Evolutionary conservation across 1,139 yeast genomes (phyloP), one percentile per base, ranked within the genome.

Genomic region (Scheffersomyces illinoinensis): DNA sequence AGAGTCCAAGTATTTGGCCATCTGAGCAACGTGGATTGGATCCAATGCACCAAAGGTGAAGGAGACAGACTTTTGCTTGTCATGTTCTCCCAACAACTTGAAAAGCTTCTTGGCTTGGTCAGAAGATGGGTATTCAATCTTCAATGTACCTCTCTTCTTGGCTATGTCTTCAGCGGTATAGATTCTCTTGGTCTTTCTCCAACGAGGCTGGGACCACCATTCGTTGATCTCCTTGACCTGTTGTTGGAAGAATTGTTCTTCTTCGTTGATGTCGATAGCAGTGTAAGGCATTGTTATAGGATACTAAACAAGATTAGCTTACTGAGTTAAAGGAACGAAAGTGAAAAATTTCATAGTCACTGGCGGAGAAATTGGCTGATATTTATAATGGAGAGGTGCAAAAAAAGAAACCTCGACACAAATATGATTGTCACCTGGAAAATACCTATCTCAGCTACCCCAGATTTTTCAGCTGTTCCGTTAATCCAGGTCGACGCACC

Each of bases 41-140:
- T 93, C 99, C 69, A 93, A 84, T 43, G 98, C 98, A 72, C 99
- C 99, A 72, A 92, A 93, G 52, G 98, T 95, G 82, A 88, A 89
- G 23, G 97, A 90, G 55, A 86, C 91, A 56, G 97, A 86, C 73
- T 86, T 87, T 68, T 88, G 81, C 66, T 82, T 79, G 76, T 85
- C 91, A 73, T 92, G 98, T 72, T 90, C 87, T 64, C 80, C 79
- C 66, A 93, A 82, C 56, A 91, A 76, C 62, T 79, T 77, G 81
- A 73, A 93, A 69, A 93, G 85, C 78, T 93, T 93, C 74, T 90
- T 89, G 59, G 98, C 90, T 84, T 90, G 95, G 57, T 78, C 73
- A 59, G 88, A 84, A n/a, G 97, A 90, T 57, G 96, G 93, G 75
- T 89, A 90, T 62, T 82, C 80, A 61, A 87, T 80, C 65, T 79